Percentiles rank a stretch among this genome's conserved stretches.
These are phyloP conservation scores for Alternaria brassicae DNA, from an alignment of 2,329 filamentous ascomycete genomes.

Conservation along the genomic window DNA sequence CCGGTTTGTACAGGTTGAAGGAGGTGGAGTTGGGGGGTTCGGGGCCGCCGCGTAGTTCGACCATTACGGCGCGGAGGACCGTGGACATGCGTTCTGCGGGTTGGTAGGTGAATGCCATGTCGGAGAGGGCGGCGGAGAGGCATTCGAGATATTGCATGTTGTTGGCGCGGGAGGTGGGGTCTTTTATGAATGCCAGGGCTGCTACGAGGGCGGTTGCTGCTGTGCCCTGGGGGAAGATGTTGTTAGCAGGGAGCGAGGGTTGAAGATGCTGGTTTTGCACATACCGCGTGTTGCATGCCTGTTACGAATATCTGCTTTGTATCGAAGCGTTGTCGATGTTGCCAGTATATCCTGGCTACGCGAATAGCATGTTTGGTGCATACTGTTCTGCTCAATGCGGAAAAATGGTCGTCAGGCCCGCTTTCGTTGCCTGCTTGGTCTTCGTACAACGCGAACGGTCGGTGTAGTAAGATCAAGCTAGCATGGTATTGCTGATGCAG, in stretches of 20 bases:
- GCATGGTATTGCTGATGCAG: constrained; percentile 65
- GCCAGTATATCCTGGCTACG: constrained; percentile 63
- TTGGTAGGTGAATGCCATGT: constrained; percentile 62
- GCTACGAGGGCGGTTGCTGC: constrained; percentile 63
- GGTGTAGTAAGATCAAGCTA: constrained; percentile 61
- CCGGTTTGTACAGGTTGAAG: constrained; percentile 38
- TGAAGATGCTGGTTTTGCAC: neutral
- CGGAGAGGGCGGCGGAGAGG: constrained; percentile 59
- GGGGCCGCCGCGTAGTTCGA: constrained; percentile 52
- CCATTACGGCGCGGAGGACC: constrained; percentile 61
- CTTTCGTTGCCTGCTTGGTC: constrained; percentile 47
- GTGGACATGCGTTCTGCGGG: constrained; percentile 63
- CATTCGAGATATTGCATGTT: constrained; percentile 62
- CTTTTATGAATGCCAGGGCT: constrained; percentile 52
- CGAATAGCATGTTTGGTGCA: constrained; percentile 64
- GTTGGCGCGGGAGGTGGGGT: constrained; percentile 48
- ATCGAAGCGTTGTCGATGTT: constrained; percentile 61
- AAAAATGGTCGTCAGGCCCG: constrained; percentile 53
- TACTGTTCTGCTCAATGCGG: constrained; percentile 59
- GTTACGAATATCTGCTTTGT: constrained; percentile 60
- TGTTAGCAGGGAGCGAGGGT: neutral
- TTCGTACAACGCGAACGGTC: constrained; percentile 62
- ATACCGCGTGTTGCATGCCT: constrained; percentile 60
- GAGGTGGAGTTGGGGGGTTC: constrained; percentile 13
- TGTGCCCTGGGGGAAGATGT: constrained; percentile 51